Evolutionary conservation across 192 early-diverging fungal genomes (phyloP).

Genomic region (Pilaira anomala): DNA sequence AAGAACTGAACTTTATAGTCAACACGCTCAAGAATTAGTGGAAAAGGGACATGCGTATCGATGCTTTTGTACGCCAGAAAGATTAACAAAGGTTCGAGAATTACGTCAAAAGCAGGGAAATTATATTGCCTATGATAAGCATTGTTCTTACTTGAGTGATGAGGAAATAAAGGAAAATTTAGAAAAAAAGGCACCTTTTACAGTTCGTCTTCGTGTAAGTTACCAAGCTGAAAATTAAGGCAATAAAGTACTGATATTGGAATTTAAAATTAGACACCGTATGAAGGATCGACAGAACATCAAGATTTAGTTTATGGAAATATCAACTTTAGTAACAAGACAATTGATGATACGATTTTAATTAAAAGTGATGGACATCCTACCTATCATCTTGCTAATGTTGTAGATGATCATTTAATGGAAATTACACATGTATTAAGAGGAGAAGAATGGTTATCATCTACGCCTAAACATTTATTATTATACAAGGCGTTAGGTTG

Average conservation of each 20-base stretch:
- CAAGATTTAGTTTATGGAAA: constrained; percentile 75
- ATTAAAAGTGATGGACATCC: constrained; percentile 91
- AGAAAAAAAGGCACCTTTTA: constrained; percentile 53
- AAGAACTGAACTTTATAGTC: constrained; percentile 66
- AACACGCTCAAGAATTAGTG: constrained; percentile 64
- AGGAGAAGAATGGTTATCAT: constrained; percentile 94
- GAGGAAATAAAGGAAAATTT: constrained; percentile 64
- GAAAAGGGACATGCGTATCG: constrained; percentile 75
- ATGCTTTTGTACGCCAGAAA: constrained; percentile 81
- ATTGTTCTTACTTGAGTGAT: constrained; percentile 66
- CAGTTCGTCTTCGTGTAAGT: constrained; percentile 70
- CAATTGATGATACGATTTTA: constrained; percentile 84
- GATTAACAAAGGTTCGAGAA: constrained; percentile 58
- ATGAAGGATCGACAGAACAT: constrained; percentile 55
- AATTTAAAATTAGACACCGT: constrained; percentile 21
- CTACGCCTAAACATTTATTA: constrained; percentile 87
- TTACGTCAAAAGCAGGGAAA: constrained; percentile 52
- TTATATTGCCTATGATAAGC: constrained; percentile 72
- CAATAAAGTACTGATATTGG: too few relatives aligned
- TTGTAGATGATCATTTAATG: constrained; percentile 92
- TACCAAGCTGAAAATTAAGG: neutral
- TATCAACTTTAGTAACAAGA: constrained; percentile 67
- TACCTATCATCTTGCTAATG: constrained; percentile 94
- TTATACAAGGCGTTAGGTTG: constrained; percentile 83
- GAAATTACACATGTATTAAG: constrained; percentile 88